Base-by-base conservation (phyloP, 1,284 basidiomycete genomes). In the Austroboletus novae-zelandiae region DNA sequence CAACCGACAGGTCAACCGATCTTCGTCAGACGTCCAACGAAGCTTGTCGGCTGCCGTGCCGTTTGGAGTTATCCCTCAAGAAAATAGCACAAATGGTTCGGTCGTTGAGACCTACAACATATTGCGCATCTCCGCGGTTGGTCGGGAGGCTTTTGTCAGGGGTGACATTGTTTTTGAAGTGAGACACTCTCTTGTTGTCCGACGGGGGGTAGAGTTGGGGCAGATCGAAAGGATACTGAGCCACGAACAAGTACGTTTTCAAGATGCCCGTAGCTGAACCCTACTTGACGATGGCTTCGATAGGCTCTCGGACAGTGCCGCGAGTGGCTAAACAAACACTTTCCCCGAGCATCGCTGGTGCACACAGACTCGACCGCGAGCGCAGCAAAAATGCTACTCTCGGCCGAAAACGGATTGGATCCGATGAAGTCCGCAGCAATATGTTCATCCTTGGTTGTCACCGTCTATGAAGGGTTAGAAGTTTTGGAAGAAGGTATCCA, bases 251-350 rank as follows among this genome's bases (percentile, higher is more conserved):
- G 87, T 86, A 23, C 37, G 55, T 57, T n/a, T 40, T 40, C 42
- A 27, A 20, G 13, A 25, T 35, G 20, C 9, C 17, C 35, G 4
- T 53, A 1, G 40, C 13, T 23, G 8, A 17, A 31, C 13, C 6
- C 41, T 31, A 44, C 53, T 54, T 43, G 37, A 55, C 47, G 9
- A 43, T 43, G 25, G 39, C 36, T 18, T 13, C 6, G 25, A 27
- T 57, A 91, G 88, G 88, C 88, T 14, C 66, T 91, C 20, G 88
- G 88, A n/a, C 88, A 91, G 66, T 91, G 88, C 64, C 73, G 71
- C 23, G 68, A 61, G 11, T 91, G 84, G 66, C 64, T 91, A 17
- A 61, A 70, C 23, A 59, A 67, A 45, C 62, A 79, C 44, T 63
- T 91, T 14, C 83, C 87, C 0, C 57, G 60, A 13, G 84, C 78